These are phyloP conservation scores for Penicillium lividum DNA, from an alignment of 495 filamentous ascomycete genomes.

Conservation along the genomic window DNA sequence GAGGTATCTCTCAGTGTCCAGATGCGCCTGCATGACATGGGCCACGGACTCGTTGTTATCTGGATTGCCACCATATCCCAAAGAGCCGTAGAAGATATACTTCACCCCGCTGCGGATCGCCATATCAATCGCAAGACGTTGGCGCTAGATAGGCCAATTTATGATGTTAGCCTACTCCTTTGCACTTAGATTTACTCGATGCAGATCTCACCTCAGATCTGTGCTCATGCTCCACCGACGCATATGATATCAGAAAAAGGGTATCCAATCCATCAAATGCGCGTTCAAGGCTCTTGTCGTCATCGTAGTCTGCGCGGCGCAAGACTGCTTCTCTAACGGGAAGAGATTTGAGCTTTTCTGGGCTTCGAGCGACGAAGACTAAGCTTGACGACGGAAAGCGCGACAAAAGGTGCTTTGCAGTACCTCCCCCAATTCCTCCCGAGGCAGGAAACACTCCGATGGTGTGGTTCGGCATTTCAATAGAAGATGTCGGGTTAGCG, in stretches of 20 bases:
- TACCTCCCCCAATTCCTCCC: too few species aligned
- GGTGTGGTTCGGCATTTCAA: too few species aligned
- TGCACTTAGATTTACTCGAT: constrained; percentile 23
- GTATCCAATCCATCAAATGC: constrained; percentile 28
- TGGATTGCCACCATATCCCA: constrained; percentile 48
- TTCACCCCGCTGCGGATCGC: constrained; percentile 46
- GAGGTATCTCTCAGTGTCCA: constrained; percentile 59
- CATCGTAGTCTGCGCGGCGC: constrained; percentile 16
- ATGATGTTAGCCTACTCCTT: too few species aligned
- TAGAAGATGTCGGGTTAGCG: too few species aligned
- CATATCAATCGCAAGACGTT: too few species aligned
- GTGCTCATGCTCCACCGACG: constrained; percentile 29
- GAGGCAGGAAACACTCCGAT: too few species aligned
- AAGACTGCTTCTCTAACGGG: constrained; percentile 14
- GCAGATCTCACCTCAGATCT: constrained; percentile 29
- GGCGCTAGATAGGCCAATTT: constrained; percentile 22
- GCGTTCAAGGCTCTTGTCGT: constrained; percentile 17
- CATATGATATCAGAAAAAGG: constrained; percentile 36
- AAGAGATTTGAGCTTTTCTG: constrained; percentile 29
- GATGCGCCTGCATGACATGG: constrained; percentile 63
- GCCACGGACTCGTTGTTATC: constrained; percentile 41
- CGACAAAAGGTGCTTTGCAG: constrained; percentile 31
- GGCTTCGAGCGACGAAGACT: constrained; percentile 40
- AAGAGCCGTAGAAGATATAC: constrained; percentile 61
- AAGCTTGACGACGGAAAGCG: constrained; percentile 30